phyloP scores from a whole-genome alignment of 208 protist genomes.

The Trypanosoma caninum region DNA sequence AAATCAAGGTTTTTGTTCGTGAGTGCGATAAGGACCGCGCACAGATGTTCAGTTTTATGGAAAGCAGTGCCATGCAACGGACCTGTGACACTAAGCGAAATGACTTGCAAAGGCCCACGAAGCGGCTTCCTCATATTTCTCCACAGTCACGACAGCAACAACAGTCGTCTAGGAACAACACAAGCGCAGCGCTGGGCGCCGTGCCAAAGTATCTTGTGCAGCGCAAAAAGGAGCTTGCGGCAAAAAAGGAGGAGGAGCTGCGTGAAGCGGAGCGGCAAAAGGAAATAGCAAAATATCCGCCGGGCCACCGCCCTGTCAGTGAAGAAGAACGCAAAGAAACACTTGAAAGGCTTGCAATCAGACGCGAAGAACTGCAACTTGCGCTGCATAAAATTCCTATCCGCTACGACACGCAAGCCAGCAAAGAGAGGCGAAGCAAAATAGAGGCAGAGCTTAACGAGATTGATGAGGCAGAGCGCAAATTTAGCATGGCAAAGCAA shows the following conservation, averaged over 20 bases:
- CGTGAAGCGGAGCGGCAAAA: slow-evolving; percentile 47
- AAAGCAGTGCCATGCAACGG: slow-evolving; percentile 28
- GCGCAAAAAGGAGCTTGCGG: slow-evolving; percentile 78
- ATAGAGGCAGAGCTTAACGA: slow-evolving; percentile 77
- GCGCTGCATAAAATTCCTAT: slow-evolving; percentile 80
- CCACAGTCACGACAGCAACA: not conserved
- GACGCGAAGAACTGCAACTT: slow-evolving; percentile 69
- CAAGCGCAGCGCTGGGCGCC: slow-evolving; percentile 29
- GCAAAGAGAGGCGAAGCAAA: slow-evolving; percentile 42
- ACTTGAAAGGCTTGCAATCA: slow-evolving; percentile 40
- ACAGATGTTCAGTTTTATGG: slow-evolving; percentile 47
- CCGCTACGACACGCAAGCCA: slow-evolving; percentile 78
- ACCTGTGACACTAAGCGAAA: not conserved
- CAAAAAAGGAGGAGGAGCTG: slow-evolving; percentile 58
- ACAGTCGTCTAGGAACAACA: not conserved
- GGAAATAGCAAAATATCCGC: slow-evolving; percentile 69
- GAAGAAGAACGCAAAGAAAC: slow-evolving; percentile 74
- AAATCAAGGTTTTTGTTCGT: slow-evolving; percentile 82
- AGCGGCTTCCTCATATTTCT: slow-evolving; percentile 2
- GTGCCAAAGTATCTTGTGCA: slow-evolving; percentile 76
- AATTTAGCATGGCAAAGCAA: slow-evolving; percentile 62
- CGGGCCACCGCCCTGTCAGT: slow-evolving; percentile 72
- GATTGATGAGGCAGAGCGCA: slow-evolving; percentile 54
- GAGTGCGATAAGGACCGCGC: slow-evolving; percentile 69
- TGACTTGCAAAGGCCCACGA: not conserved